Evolutionary conservation across 352 stramenopile species (phyloP).

Genomic region (Hyphochytrium catenoides): DNA sequence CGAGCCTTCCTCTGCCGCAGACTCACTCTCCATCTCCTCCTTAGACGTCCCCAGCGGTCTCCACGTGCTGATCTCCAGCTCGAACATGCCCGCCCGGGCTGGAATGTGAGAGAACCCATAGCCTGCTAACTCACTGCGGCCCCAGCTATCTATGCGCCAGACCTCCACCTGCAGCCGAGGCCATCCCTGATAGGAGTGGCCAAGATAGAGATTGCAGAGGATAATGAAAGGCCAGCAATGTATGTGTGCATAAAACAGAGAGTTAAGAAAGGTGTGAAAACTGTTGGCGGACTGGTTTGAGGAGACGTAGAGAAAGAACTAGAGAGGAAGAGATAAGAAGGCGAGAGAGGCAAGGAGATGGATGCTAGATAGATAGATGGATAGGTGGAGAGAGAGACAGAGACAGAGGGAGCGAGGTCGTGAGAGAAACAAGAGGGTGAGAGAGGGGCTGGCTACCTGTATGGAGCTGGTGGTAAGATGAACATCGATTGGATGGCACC

Average conservation of each 20-base stretch:
- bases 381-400: too few species aligned
- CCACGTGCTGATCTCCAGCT: conserved; percentile 6
- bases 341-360: too few species aligned
- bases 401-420: too few species aligned
- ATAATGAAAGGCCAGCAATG: too few species aligned
- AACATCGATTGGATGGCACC: conserved; percentile 11
- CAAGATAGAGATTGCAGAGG: too few species aligned
- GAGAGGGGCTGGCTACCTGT: neutral
- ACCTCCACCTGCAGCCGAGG: conserved; percentile 9
- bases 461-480: conserved; percentile 5
- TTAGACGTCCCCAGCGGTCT: conserved; percentile 7
- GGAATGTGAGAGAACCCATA: conserved; percentile 10
- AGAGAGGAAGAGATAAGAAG: too few species aligned
- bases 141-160: conserved; percentile 10
- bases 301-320: too few species aligned
- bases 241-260: too few species aligned
- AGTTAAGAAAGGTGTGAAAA: too few species aligned
- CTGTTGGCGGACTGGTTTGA: too few species aligned
- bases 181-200: conserved; percentile 9
- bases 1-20: too few species aligned
- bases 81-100: conserved; percentile 4
- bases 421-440: neutral
- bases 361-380: too few species aligned
- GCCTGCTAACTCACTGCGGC: conserved; percentile 6
- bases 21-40: conserved; percentile 12